phyloP scores from a whole-genome alignment of 2,329 filamentous ascomycete species.

The Pezicula rhizophila region DNA sequence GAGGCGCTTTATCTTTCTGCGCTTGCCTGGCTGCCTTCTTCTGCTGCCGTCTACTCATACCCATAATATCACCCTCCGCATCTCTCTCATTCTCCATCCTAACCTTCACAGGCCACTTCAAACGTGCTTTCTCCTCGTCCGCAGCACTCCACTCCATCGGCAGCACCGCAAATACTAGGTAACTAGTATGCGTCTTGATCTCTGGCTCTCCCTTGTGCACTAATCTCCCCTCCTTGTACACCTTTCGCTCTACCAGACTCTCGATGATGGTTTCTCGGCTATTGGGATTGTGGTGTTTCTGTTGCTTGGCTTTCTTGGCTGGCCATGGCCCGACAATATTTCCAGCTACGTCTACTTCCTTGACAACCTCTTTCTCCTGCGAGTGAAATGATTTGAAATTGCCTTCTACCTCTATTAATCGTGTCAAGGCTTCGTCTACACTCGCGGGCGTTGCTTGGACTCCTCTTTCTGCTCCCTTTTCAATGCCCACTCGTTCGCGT shows the following conservation, averaged over 20 bases:
- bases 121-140: slow-evolving; percentile 65
- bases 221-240: slow-evolving; percentile 71
- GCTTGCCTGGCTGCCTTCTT: slow-evolving; percentile 18
- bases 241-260: slow-evolving; percentile 37
- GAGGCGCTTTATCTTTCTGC: slow-evolving; percentile 8
- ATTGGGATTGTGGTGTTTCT: slow-evolving; percentile 26
- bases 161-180: slow-evolving; percentile 85
- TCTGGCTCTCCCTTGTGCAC: slow-evolving; percentile 80
- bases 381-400: slow-evolving; percentile 60
- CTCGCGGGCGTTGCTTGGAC: slow-evolving; percentile 53
- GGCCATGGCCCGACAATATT: slow-evolving; percentile 1
- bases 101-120: slow-evolving; percentile 55
- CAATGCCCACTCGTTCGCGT: slow-evolving; percentile 72
- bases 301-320: slow-evolving; percentile 5
- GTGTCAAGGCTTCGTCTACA: slow-evolving; percentile 71
- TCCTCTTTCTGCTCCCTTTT: slow-evolving; percentile 51
- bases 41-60: background rate
- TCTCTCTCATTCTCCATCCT: slow-evolving; percentile 20
- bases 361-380: slow-evolving; percentile 17
- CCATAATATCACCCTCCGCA: slow-evolving; percentile 38
- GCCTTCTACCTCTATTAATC: slow-evolving; percentile 67
- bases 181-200: slow-evolving; percentile 94
- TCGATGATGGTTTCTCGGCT: slow-evolving; percentile 26
- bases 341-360: slow-evolving; percentile 15
- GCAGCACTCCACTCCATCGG: slow-evolving; percentile 81